Evolutionary conservation across 306 rosid species (phyloP).

Genomic region (Astragalus membranaceus): DNA sequence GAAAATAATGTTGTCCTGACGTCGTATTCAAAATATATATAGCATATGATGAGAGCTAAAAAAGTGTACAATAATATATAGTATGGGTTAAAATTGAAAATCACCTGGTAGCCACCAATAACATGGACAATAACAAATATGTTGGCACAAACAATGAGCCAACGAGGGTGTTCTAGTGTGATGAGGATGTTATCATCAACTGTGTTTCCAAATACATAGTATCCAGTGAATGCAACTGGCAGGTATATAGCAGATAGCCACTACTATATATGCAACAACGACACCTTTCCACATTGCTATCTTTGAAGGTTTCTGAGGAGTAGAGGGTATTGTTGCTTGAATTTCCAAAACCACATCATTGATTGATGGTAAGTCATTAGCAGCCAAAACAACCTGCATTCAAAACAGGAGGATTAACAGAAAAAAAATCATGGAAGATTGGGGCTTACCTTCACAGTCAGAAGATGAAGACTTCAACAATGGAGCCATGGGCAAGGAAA

Average conservation of each 20-base stretch:
- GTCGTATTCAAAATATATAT: too few species aligned
- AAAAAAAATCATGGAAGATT: too few species aligned
- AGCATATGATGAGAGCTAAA: too few species aligned
- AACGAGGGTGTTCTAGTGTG: slow-evolving; percentile 39
- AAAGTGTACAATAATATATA: too few species aligned
- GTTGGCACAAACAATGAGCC: slow-evolving; percentile 77
- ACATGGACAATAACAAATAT: slow-evolving; percentile 69
- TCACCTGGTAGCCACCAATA: slow-evolving; percentile 77
- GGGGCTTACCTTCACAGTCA: too few species aligned
- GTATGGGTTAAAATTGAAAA: neutral
- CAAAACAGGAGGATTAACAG: too few species aligned
- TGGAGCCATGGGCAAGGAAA: too few species aligned
- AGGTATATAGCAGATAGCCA: slow-evolving; percentile 72
- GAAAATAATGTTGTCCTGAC: too few species aligned
- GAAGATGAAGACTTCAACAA: too few species aligned
- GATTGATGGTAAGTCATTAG: too few species aligned
- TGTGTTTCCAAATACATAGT: slow-evolving; percentile 46
- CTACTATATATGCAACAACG: slow-evolving; percentile 57
- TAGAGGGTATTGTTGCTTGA: slow-evolving; percentile 87
- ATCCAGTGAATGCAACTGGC: slow-evolving; percentile 71
- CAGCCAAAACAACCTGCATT: too few species aligned
- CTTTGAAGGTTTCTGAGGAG: slow-evolving; percentile 70
- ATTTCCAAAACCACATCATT: slow-evolving; percentile 78
- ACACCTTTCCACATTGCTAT: slow-evolving; percentile 91
- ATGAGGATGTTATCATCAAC: slow-evolving; percentile 34